These are phyloP conservation scores for Ceraceosorus guamensis DNA, from an alignment of 1,284 basidiomycete genomes.

Conservation along the genomic window DNA sequence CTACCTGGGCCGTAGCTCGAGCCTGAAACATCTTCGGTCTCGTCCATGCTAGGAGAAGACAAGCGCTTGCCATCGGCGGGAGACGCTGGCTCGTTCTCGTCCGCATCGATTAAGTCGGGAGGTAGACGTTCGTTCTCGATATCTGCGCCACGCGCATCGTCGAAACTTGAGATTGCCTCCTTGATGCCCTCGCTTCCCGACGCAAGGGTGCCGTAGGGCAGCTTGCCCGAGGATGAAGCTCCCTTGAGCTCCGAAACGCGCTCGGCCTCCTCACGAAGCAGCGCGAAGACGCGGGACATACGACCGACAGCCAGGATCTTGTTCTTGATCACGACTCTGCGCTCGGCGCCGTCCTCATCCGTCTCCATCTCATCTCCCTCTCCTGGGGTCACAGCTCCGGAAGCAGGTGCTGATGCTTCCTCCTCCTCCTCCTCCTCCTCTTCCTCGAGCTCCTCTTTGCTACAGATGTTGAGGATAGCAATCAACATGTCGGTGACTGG, in stretches of 20 bases:
- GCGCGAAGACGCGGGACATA: constrained; percentile 90
- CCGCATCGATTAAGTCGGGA: constrained; percentile 85
- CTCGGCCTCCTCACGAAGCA: constrained; percentile 95
- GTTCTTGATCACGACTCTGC: constrained; percentile 82
- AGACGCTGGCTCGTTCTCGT: constrained; percentile 63
- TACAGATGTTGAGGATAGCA: constrained; percentile 85
- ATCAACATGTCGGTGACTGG: constrained; percentile 91
- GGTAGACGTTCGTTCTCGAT: constrained; percentile 93
- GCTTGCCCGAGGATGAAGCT: constrained; percentile 66
- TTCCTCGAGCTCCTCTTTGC: constrained; percentile 87
- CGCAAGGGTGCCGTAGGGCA: constrained; percentile 80
- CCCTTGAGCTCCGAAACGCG: constrained; percentile 93
- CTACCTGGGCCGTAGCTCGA: not conserved
- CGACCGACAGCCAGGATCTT: constrained; percentile 97
- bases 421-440: constrained; percentile 60
- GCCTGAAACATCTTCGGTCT: not conserved
- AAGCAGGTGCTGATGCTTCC: not conserved
- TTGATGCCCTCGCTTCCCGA: constrained; percentile 91
- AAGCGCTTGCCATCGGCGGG: constrained; percentile 49
- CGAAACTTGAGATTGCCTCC: constrained; percentile 86
- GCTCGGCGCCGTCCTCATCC: constrained; percentile 52
- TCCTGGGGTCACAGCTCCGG: not conserved
- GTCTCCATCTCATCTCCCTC: not conserved
- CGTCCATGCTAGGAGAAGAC: constrained; percentile 50
- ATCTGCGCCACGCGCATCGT: constrained; percentile 94